Conservation (phyloP, 129 eudicot genomes). For the Artemisia annua region DNA sequence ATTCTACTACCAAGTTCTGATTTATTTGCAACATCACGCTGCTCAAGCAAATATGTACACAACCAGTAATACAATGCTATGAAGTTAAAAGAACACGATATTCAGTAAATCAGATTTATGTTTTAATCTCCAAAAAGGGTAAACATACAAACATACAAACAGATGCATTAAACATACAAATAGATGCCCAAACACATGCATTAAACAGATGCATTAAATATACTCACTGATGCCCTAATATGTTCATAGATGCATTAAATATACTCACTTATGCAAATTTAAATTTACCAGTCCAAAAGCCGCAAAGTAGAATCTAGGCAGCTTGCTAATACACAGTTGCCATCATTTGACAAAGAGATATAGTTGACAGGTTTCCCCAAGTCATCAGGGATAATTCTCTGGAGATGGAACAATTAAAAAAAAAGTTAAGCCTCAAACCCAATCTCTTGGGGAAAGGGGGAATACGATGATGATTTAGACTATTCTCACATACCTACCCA, state of each 20-base stretch:
- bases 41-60: slow-evolving; percentile 93
- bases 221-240: too few species aligned
- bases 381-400: slow-evolving; percentile 91
- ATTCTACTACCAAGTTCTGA: slow-evolving; percentile 77
- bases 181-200: too few species aligned
- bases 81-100: background rate
- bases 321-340: slow-evolving; percentile 89
- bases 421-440: background rate
- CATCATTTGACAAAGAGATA: slow-evolving; percentile 88
- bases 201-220: too few species aligned
- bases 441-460: slow-evolving; percentile 3
- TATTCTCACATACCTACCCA: slow-evolving; percentile 74
- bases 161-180: too few species aligned
- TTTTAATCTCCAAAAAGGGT: too few species aligned
- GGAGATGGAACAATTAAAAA: slow-evolving; percentile 1
- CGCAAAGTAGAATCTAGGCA: slow-evolving; percentile 94
- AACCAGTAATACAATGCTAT: slow-evolving; percentile 96
- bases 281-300: slow-evolving; percentile 75
- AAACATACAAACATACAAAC: too few species aligned
- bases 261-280: background rate
- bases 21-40: slow-evolving; percentile 96
- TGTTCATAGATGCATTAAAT: too few species aligned
- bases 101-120: too few species aligned
- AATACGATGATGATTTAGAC: background rate
- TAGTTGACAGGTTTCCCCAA: slow-evolving; percentile 96